These are phyloP conservation scores for Hypoxylon subgilvum DNA, from an alignment of 495 filamentous ascomycete genomes.

Conservation along the genomic window DNA sequence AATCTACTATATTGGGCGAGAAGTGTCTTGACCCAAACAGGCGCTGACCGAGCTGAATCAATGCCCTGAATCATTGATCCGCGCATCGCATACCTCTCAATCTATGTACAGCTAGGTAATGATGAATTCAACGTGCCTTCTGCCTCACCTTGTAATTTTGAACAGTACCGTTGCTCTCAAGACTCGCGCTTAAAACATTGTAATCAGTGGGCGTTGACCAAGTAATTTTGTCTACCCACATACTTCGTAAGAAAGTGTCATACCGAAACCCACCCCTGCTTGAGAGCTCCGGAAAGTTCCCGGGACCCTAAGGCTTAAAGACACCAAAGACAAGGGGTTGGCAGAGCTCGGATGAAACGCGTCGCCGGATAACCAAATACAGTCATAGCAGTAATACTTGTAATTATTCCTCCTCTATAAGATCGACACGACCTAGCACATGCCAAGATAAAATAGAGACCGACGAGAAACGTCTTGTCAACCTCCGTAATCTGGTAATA, in stretches of 20 bases:
- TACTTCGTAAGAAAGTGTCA: no score
- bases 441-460: constrained; percentile 12
- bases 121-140: no score
- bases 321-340: constrained; percentile 7
- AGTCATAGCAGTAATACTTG: constrained; percentile 19
- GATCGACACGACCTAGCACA: constrained; percentile 10
- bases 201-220: no score
- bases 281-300: constrained; percentile 4
- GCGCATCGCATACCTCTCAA: not conserved
- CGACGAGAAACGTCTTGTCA: constrained; percentile 22
- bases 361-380: constrained; percentile 18
- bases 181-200: no score
- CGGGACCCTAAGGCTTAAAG: constrained; percentile 13
- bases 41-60: no score
- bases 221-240: no score
- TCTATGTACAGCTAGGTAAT: not conserved
- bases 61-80: not conserved
- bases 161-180: no score
- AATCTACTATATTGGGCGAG: constrained; percentile 12
- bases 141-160: no score
- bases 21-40: constrained; percentile 13
- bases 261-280: no score
- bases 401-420: constrained; percentile 15
- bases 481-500: constrained; percentile 12
- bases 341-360: constrained; percentile 24